phyloP scores from a whole-genome alignment of 2,329 filamentous ascomycete species.

The Phialophora verrucosa region DNA sequence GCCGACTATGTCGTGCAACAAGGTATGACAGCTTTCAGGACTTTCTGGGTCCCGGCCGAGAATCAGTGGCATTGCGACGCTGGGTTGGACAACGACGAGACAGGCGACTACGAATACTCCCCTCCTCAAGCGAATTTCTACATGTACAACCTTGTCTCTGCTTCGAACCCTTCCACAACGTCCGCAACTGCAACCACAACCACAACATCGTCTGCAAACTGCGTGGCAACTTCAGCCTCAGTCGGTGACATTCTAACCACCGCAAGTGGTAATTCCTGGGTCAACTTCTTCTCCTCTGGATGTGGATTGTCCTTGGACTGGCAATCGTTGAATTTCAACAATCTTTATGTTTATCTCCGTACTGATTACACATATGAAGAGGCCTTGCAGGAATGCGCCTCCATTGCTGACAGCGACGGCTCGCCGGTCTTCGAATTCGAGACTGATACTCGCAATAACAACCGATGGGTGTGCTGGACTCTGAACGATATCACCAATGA shows the following conservation, averaged over 20 bases:
- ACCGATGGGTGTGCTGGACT: conserved; percentile 20
- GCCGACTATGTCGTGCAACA: conserved; percentile 2
- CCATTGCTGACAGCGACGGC: conserved; percentile 11
- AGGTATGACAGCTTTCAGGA: conserved; percentile 8
- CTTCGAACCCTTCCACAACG: conserved; percentile 1
- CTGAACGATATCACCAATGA: conserved; percentile 19
- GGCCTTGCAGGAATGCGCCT: conserved; percentile 9
- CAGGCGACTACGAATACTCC: conserved; percentile 1
- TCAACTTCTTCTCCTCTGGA: conserved; percentile 17
- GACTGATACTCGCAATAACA: conserved; percentile 11
- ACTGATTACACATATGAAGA: conserved; percentile 14
- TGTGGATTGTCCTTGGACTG: conserved; percentile 21
- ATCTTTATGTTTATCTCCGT: conserved; percentile 18
- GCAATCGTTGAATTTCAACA: conserved; percentile 16
- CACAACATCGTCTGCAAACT: conserved; percentile 12
- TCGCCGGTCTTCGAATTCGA: conserved; percentile 18
- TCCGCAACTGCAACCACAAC: conserved; percentile 8
- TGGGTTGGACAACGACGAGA: neutral
- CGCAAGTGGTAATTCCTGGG: conserved; percentile 9
- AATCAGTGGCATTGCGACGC: conserved; percentile 7
- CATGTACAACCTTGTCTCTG: neutral
- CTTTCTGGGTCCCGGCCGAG: conserved; percentile 3
- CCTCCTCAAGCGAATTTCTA: neutral
- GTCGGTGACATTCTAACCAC: conserved; percentile 10
- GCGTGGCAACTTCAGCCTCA: conserved; percentile 12